Base-by-base conservation (phyloP, 2,329 filamentous ascomycete genomes). In the Penicillium sumatraense region DNA sequence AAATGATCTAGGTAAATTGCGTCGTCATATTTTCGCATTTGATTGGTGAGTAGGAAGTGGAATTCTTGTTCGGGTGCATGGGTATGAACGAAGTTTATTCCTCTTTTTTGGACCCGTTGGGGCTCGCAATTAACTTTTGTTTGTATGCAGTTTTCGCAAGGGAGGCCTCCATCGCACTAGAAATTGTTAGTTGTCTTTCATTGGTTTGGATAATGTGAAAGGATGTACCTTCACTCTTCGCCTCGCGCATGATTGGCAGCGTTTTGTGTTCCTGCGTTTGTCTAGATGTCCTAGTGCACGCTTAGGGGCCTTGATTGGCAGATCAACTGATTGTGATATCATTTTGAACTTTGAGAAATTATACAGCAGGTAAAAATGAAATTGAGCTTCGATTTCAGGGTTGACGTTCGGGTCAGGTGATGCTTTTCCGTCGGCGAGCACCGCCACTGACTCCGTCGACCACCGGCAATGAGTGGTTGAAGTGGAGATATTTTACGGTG, bases 1-100 rank as follows among this genome's bases (percentile, higher is more conserved):
- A 50, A 50, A 50, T 50, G 35, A 16, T 42, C 36, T 16, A 50
- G 9, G 24, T 50, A 50, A 13, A 50, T 42, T n/a, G 8, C 24
- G 23, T 41, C n/a, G 14, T 50, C 48, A 29, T 31, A 18, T 21
- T 18, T 50, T 8, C n/a, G 33, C n/a, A 36, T 10, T 18, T 20
- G 33, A 36, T 7, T 14, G 16, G 33, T 8, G 16, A 5, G 16
- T n/a, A 20, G 33, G 6, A 31, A n/a, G 33, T 10, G 18, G 9
- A 36, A n/a, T n/a, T n/a, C n/a, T n/a, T n/a, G n/a, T n/a, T 9
- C 16, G 16, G 3, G 33, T n/a, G 2, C 14, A 18, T 14, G 33
- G 14, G 16, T 6, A 36, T 16, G 33, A 8, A 36, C 14, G 14
- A 36, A 36, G n/a, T 3, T 7, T 9, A 18, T 16, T n/a, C 11